Percentiles rank a stretch among this genome's conserved stretches.
phyloP scores from a whole-genome alignment of 176 grass and related monocot genomes.

The Rhipidocladum racemiflorum region DNA sequence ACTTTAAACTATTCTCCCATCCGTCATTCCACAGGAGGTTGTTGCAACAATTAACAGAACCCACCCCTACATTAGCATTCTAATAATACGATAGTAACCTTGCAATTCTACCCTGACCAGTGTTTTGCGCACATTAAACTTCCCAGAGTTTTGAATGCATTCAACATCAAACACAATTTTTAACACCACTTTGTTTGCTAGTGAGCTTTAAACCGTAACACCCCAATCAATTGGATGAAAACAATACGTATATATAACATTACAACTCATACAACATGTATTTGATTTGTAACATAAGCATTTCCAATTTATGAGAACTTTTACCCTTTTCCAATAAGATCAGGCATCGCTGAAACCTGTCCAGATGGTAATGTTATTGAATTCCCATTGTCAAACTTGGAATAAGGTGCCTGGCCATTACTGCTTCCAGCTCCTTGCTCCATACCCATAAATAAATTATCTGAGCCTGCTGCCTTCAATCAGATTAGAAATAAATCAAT shows the following conservation, averaged over 20 bases:
- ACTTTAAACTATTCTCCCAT: background rate
- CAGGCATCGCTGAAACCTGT: constrained; percentile 48
- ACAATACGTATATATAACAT: background rate
- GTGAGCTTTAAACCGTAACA: background rate
- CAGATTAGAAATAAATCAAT: constrained; percentile 32
- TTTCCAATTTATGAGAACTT: constrained; percentile 21
- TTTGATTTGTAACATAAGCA: constrained; percentile 5
- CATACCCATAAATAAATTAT: constrained; percentile 48
- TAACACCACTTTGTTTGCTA: background rate
- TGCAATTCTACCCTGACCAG: background rate
- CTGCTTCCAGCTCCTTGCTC: constrained; percentile 53
- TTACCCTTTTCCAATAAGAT: constrained; percentile 85
- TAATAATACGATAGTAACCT: background rate
- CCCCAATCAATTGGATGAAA: background rate
- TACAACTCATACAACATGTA: constrained; percentile 10
- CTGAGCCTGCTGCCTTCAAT: constrained; percentile 36
- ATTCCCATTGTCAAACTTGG: constrained; percentile 55
- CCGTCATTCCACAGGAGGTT: background rate
- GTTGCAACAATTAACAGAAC: background rate
- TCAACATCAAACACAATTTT: constrained; percentile 5
- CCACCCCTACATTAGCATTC: background rate
- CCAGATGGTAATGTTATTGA: constrained; percentile 40
- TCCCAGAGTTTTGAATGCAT: background rate
- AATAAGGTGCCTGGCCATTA: constrained; percentile 45
- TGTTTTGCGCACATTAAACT: background rate